Evolutionary conservation across 768 basidiomycete genomes (phyloP).

Genomic region (Psilocybe cyanescens): DNA sequence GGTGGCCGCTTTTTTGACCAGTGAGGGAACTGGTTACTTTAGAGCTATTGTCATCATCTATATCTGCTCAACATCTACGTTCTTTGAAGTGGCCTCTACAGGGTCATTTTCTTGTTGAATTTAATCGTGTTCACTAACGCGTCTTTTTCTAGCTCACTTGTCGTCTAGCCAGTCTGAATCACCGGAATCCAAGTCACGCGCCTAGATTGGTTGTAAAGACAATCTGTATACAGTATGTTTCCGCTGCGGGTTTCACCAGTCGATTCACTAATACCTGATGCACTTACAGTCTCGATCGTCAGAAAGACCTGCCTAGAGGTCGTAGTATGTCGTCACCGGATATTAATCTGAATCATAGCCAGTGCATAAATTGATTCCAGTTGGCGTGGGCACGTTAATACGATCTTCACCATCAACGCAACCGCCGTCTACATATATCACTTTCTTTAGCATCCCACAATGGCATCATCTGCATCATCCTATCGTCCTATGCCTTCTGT

Average conservation of each 20-base stretch:
- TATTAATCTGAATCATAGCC: constrained; percentile 15
- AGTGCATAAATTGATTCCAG: neutral
- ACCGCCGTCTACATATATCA: neutral
- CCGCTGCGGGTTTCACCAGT: neutral
- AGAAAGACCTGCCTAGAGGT: neutral
- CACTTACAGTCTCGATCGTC: neutral
- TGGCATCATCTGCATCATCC: constrained; percentile 2
- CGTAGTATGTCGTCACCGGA: neutral
- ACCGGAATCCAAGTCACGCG: neutral
- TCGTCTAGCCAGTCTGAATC: neutral
- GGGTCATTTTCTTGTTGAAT: neutral
- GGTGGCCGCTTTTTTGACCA: constrained; percentile 12
- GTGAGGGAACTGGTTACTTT: neutral
- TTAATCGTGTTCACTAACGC: neutral
- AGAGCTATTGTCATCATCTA: neutral
- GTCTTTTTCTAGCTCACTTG: neutral
- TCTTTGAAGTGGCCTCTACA: neutral
- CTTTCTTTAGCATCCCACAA: neutral
- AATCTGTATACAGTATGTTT: neutral
- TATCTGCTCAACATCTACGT: no score
- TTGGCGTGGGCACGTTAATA: neutral
- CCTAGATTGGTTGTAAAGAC: neutral
- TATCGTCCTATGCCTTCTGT: constrained; percentile 2
- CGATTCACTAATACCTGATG: neutral
- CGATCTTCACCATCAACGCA: neutral